Percentiles rank a stretch among this genome's conserved stretches.
Evolutionary conservation across 352 stramenopile species (phyloP).

Genomic region (Phytopythium delawarense): DNA sequence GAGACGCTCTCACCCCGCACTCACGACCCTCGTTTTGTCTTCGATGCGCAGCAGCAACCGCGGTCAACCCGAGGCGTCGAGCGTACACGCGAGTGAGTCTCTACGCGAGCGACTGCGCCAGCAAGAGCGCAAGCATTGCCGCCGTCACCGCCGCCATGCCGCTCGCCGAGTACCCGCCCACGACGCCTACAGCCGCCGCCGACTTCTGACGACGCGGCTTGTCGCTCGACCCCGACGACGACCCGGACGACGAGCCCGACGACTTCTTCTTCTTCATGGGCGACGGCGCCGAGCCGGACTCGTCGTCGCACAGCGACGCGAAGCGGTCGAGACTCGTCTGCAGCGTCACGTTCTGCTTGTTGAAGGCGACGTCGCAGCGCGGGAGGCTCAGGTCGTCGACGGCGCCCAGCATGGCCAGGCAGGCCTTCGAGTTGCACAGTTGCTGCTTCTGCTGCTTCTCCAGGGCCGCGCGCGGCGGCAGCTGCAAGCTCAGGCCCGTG

Average conservation of each 20-base stretch:
- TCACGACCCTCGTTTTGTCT: neutral
- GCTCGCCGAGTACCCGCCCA: conserved; percentile 10
- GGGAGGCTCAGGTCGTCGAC: conserved; percentile 58
- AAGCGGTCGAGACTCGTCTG: conserved; percentile 45
- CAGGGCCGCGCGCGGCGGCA: conserved; percentile 32
- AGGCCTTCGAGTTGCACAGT: conserved; percentile 40
- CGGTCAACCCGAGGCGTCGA: neutral
- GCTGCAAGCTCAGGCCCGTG: conserved; percentile 33
- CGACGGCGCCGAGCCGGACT: conserved; percentile 20
- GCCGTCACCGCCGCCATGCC: conserved; percentile 9
- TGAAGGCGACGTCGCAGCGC: conserved; percentile 38
- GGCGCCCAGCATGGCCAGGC: conserved; percentile 45
- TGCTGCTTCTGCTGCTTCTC: conserved; percentile 19
- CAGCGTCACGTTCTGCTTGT: conserved; percentile 49
- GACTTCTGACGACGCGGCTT: conserved; percentile 12
- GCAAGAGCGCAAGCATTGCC: neutral
- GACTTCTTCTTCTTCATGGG: conserved; percentile 44
- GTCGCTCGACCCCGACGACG: conserved; percentile 5
- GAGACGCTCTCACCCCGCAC: neutral
- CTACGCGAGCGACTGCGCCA: neutral
- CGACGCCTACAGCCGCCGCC: conserved; percentile 7
- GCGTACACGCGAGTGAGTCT: no score
- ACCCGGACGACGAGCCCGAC: conserved; percentile 13
- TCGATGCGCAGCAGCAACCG: neutral
- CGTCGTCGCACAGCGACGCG: conserved; percentile 42